Evolutionary conservation across 2,329 filamentous ascomycete species (phyloP).

Genomic region (Plenodomus tracheiphilus): DNA sequence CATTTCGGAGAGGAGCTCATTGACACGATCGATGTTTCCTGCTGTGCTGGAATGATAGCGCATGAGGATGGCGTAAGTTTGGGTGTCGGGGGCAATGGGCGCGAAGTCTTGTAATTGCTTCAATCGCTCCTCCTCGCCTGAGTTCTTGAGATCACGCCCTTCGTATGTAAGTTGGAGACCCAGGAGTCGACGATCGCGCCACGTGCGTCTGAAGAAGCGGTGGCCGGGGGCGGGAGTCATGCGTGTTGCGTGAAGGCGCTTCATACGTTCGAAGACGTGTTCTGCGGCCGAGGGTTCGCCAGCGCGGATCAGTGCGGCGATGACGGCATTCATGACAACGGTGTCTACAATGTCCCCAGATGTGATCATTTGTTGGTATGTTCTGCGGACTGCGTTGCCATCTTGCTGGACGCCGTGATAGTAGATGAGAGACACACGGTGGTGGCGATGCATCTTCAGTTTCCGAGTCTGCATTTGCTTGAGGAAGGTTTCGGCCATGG

Average conservation of each 20-base stretch:
- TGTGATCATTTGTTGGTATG: constrained; percentile 82
- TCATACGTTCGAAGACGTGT: constrained; percentile 84
- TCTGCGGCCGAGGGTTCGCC: constrained; percentile 78
- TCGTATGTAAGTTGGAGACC: constrained; percentile 54
- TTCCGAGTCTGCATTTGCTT: constrained; percentile 75
- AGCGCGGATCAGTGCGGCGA: constrained; percentile 74
- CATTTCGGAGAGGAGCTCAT: constrained; percentile 80
- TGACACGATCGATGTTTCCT: constrained; percentile 73
- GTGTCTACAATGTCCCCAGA: constrained; percentile 88
- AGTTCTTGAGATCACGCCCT: constrained; percentile 46
- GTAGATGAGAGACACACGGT: constrained; percentile 80
- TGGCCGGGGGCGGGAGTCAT: constrained; percentile 26
- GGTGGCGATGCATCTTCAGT: constrained; percentile 73
- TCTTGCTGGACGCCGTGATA: constrained; percentile 78
- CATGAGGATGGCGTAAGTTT: constrained; percentile 79
- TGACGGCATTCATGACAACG: constrained; percentile 81
- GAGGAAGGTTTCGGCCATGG: constrained; percentile 81
- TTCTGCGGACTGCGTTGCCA: constrained; percentile 71
- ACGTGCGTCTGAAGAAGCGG: constrained; percentile 39
- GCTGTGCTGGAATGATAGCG: constrained; percentile 69
- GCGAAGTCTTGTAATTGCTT: constrained; percentile 67
- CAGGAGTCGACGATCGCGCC: constrained; percentile 49
- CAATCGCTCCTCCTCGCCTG: constrained; percentile 55
- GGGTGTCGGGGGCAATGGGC: constrained; percentile 71
- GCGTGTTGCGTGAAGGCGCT: constrained; percentile 57